Conservation (phyloP, 2,329 filamentous ascomycete species). For the Verticillium albo-atrum region DNA sequence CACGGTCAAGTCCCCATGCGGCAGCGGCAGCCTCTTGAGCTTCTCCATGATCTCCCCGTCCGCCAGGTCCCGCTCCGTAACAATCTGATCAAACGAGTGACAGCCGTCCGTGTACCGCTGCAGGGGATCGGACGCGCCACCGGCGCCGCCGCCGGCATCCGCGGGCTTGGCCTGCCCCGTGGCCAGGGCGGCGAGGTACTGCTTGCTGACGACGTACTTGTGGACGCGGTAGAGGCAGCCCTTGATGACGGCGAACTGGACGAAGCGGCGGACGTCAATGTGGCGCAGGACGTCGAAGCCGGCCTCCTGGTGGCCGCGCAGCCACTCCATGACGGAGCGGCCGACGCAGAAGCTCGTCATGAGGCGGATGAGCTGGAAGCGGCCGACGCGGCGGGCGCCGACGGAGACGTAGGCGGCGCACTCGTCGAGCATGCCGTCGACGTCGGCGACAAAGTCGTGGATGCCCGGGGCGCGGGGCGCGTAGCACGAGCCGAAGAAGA, state of each 20-base stretch:
- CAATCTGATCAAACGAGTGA: constrained; percentile 78
- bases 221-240: constrained; percentile 90
- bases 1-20: constrained; percentile 48
- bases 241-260: constrained; percentile 95
- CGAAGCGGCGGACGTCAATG: constrained; percentile 84
- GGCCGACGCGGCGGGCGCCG: constrained; percentile 39
- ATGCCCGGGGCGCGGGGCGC: constrained; percentile 73
- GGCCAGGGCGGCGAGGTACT: constrained; percentile 53
- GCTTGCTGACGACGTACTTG: constrained; percentile 75
- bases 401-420: constrained; percentile 78
- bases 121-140: constrained; percentile 43
- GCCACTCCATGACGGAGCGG: constrained; percentile 82
- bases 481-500: constrained; percentile 91
- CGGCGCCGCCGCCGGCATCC: constrained; percentile 17
- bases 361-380: constrained; percentile 70
- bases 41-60: constrained; percentile 67
- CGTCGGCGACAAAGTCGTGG: constrained; percentile 72
- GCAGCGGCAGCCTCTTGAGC: constrained; percentile 53
- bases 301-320: constrained; percentile 65
- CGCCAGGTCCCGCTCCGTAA: constrained; percentile 67
- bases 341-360: constrained; percentile 84
- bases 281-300: constrained; percentile 63
- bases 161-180: constrained; percentile 47
- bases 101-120: constrained; percentile 68
- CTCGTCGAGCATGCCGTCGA: constrained; percentile 73